A percentile compares a stretch with the other conserved stretches of the same genome.
phyloP scores from a whole-genome alignment of 1,284 basidiomycete species.

The Pulveroboletus sp. region DNA sequence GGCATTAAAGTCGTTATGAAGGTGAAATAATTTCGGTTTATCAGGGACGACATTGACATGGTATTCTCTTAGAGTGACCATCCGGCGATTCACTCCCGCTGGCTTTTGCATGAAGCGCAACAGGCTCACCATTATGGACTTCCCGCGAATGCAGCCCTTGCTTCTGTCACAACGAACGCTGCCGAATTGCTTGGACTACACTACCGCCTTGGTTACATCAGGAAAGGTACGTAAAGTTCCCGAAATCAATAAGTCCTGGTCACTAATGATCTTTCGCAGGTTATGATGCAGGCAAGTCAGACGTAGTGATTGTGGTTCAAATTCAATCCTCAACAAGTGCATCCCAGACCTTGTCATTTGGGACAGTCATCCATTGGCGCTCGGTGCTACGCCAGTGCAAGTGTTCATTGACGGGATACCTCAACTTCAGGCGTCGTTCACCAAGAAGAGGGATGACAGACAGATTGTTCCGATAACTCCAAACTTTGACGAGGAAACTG shows the following conservation, averaged over 20 bases:
- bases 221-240: conserved; percentile 39
- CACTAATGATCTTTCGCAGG: conserved; percentile 24
- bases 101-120: conserved; percentile 70
- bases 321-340: not conserved
- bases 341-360: conserved; percentile 80
- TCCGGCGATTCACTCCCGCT: conserved; percentile 64
- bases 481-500: conserved; percentile 61
- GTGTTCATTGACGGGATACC: conserved; percentile 71
- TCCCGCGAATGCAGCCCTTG: conserved; percentile 47
- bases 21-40: conserved; percentile 28
- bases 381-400: conserved; percentile 71
- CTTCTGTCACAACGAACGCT: conserved; percentile 62
- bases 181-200: conserved; percentile 64
- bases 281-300: conserved; percentile 36
- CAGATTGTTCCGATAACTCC: conserved; percentile 59
- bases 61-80: conserved; percentile 56
- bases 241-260: not conserved
- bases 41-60: not conserved
- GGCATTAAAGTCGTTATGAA: conserved; percentile 47
- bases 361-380: conserved; percentile 82
- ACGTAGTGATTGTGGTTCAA: not conserved
- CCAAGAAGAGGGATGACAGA: conserved; percentile 48
- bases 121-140: conserved; percentile 65
- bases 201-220: conserved; percentile 66
- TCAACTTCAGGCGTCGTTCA: conserved; percentile 49